Base-by-base conservation (phyloP, 1,284 basidiomycete genomes). In the Sanghuangporus weigelae region DNA sequence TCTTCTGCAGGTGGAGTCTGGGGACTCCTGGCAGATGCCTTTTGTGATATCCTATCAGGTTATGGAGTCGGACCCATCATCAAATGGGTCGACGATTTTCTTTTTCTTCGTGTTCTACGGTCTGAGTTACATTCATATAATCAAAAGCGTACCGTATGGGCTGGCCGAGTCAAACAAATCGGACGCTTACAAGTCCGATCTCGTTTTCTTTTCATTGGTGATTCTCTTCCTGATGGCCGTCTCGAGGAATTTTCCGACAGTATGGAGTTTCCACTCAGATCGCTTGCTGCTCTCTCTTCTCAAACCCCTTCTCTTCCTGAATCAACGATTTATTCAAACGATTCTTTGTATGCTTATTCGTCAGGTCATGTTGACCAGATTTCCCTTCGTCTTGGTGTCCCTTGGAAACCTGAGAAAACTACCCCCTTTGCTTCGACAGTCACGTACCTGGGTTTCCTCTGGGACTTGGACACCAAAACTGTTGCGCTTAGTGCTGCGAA, bases 41-140 rank as follows among this genome's bases (percentile, higher is more conserved):
- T 70, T 0, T 11, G 67, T 0, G 73, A 78, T 36, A 70, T 81
- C 1, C 63, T 77, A 21, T 51, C 69, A 0, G 12, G 23, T 0
- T 1, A 39, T 0, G 76, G 77, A 0, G 69, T 80, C 0, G 73
- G 75, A 0, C 78, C 77, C 0, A 48, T 79, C 0, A 57, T 69
- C 0, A 72, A 76, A 56, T 80, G 78, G 78, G 75, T 80, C 0
- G 78, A 81, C 59, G 73, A 80, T 57, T 74, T 77, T 23, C 4
- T 77, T 0, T 79, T 79, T 66, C 42, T 79, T 0, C 64, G 72
- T 0, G 69, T 79, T 2, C 66, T 19, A 0, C 26, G 48, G 16
- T 21, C 26, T 21, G 16, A 26, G 7, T 21, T 55, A 7, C 7
- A 7, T 7, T 7, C 70, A 72, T 0, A 66, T 72, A 0, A 21